Base-by-base conservation (phyloP, 768 basidiomycete species). In the Epithele typhae region DNA sequence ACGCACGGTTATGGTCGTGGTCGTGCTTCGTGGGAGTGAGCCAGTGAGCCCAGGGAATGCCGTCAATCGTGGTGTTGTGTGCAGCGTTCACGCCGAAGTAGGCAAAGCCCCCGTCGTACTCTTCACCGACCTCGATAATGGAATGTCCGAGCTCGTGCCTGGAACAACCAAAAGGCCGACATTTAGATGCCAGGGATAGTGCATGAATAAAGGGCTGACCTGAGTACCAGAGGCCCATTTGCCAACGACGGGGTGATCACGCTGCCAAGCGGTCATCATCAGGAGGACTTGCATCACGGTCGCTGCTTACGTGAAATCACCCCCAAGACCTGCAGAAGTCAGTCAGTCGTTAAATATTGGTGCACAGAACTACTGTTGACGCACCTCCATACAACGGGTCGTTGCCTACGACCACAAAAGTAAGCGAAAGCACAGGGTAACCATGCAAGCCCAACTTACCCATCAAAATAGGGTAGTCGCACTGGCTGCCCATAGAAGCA, bases 71-170 rank as follows among this genome's bases (percentile, higher is more conserved):
- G 17, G 22, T 22, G 51, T 79, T 61, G 37, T 74, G 65, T 22
- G 72, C 71, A 3, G 84, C 76, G 56, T 91, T 87, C 27, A 74
- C 71, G 14, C 87, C 87, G 55, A 74, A 86, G 62, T 90, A 91
- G 3, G 71, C 81, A 50, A 64, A 79, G 4, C 85, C 87, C 11
- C 87, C 87, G 53, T 90, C 88, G 58, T 91, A 89, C 65, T 89
- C 87, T 64, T 90, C 88, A 4, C 88, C 88, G 17, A 87, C 81
- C 6, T 78, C 68, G 54, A 89, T 85, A 39, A 89, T 78, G 19
- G 84, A 87, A 64, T 91, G 87, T 0, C 87, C 87, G 1, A 89
- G 76, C 62, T 89, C 87, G 56, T 88, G 87, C 5, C 65, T 66
- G 25, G 10, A 12, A 36, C n/a, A n/a, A n/a, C n/a, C n/a, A n/a